Percentiles rank a stretch among this genome's conserved stretches.
These are phyloP conservation scores for Pyricularia grisea DNA, from an alignment of 2,329 filamentous ascomycete species.

Conservation along the genomic window DNA sequence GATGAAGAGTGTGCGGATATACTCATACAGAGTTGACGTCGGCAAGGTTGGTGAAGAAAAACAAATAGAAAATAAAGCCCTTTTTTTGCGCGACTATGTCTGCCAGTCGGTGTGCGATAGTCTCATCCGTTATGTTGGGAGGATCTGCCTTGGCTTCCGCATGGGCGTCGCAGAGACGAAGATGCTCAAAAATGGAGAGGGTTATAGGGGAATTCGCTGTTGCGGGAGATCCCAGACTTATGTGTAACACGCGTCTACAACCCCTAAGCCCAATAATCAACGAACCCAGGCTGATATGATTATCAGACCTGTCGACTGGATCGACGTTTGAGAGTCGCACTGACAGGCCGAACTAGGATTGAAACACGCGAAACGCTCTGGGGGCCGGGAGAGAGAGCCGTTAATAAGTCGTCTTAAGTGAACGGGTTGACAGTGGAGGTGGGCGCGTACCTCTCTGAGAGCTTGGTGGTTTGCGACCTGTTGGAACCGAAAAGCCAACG, in stretches of 20 bases:
- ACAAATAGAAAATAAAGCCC: neutral
- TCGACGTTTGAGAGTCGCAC: constrained; percentile 28
- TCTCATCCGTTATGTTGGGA: neutral
- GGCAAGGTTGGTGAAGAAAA: neutral
- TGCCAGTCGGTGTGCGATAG: neutral
- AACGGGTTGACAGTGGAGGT: neutral
- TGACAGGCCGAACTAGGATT: constrained; percentile 24
- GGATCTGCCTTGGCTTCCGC: neutral
- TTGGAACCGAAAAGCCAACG: neutral
- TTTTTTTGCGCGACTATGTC: neutral
- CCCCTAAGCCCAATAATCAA: neutral
- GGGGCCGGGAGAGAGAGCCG: constrained; percentile 15
- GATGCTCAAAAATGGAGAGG: neutral
- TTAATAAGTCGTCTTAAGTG: constrained; percentile 3
- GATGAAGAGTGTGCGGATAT: neutral
- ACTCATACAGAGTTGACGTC: neutral
- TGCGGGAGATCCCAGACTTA: constrained; percentile 14
- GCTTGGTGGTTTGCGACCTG: neutral
- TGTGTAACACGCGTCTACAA: constrained; percentile 10
- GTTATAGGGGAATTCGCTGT: neutral
- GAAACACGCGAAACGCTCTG: constrained; percentile 30
- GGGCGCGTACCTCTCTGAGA: neutral
- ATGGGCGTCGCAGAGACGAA: constrained; percentile 1
- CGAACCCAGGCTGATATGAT: constrained; percentile 8
- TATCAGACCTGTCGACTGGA: constrained; percentile 23